Base-by-base conservation (phyloP, 2,329 filamentous ascomycete species). In the Myriosclerotinia scirpicola region DNA sequence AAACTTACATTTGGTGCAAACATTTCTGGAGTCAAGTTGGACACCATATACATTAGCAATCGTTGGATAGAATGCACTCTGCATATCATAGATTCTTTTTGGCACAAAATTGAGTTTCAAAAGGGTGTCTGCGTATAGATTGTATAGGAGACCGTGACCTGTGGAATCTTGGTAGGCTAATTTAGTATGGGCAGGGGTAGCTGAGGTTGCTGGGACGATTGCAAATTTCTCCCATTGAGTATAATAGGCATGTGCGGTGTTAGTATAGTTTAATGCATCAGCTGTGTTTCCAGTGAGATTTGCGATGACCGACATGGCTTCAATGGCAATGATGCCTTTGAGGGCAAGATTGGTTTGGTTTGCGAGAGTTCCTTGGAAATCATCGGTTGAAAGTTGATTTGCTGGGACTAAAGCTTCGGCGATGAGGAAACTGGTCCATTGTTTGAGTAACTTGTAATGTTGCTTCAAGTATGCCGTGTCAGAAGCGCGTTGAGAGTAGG, bases 301-400 rank as follows among this genome's bases (percentile, higher is more conserved):
- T 2, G 91, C 84, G 46, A 95, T 83, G 71, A 89, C 83, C 64
- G 87, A 85, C 89, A 95, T 93, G 63, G 91, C 91, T 73, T 90
- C 87, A 76, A 95, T 90, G 15, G 89, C 91, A 67, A 95, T 87
- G 72, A 95, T 93, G 56, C 91, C 91, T 77, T 95, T 95, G 69
- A 95, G 81, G 0, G 91, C 91, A 26, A 95, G 81, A 75, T 95
- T 94, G 2, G 90, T 93, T 76, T 94, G 91, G 26, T 93, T 87
- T 5, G 87, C 86, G 34, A 93, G 81, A 78, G 88, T 87, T 56
- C 91, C 91, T 11, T 91, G 91, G 76, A 95, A 95, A 76, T 95
- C 91, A 75, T 95, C 91, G 0, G 91, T 95, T 26, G 87, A 92
- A 7, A 95, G 79, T 77, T 95, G 91, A 70, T 91, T 87, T 8